A percentile compares a stretch with the other conserved stretches of the same genome.
Evolutionary conservation across 805 yeast genomes (phyloP).

Genomic region (Candida nanaspora): DNA sequence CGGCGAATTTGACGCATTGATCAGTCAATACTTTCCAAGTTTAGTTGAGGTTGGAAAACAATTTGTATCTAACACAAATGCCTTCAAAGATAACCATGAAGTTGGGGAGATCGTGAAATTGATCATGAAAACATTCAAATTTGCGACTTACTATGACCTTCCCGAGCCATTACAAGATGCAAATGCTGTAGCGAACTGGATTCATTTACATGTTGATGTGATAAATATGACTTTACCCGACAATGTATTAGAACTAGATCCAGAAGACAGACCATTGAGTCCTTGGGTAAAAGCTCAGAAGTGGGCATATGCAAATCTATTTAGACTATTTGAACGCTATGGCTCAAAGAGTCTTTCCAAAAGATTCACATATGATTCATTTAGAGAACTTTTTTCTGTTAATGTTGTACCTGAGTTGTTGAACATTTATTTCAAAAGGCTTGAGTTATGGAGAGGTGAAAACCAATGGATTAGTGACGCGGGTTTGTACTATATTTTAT

Average conservation of each 20-base stretch:
- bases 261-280: conserved; percentile 41
- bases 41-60: conserved; percentile 60
- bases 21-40: conserved; percentile 59
- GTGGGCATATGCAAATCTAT: conserved; percentile 81
- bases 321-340: conserved; percentile 64
- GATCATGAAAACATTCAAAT: conserved; percentile 73
- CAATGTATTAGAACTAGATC: conserved; percentile 42
- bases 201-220: conserved; percentile 64
- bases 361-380: conserved; percentile 53
- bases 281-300: conserved; percentile 76
- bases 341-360: conserved; percentile 41
- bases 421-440: conserved; percentile 51
- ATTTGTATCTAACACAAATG: conserved; percentile 30
- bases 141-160: conserved; percentile 71
- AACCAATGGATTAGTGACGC: conserved; percentile 64
- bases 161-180: conserved; percentile 58
- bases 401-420: conserved; percentile 71
- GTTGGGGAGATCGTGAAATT: conserved; percentile 70
- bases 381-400: conserved; percentile 44
- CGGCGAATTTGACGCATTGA: conserved; percentile 49
- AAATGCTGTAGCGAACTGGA: conserved; percentile 57
- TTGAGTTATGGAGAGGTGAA: conserved; percentile 66
- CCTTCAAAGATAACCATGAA: conserved; percentile 17
- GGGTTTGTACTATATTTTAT: conserved; percentile 56
- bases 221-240: conserved; percentile 54